Evolutionary conservation across 2,329 filamentous ascomycete genomes (phyloP).

Genomic region (Tolypocladium ovalisporum): DNA sequence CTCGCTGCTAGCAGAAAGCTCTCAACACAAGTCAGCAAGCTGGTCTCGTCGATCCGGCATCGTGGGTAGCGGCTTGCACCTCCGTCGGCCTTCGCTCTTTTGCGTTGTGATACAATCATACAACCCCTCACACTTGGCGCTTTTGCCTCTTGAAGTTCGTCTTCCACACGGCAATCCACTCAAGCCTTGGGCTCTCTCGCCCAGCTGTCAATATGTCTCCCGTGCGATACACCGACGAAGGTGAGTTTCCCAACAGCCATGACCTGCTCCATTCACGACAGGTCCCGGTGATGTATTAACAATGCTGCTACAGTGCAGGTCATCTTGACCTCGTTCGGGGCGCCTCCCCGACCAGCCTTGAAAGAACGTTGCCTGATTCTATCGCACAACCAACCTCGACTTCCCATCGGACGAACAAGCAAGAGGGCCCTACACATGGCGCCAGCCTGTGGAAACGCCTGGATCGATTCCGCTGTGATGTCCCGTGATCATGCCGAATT

Average conservation of each 20-base stretch:
- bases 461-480: conserved; percentile 62
- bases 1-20: neutral
- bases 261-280: neutral
- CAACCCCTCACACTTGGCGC: neutral
- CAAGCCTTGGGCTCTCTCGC: neutral
- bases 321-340: conserved; percentile 14
- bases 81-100: neutral
- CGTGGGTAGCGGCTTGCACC: neutral
- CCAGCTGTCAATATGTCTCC: neutral
- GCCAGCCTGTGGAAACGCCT: conserved; percentile 43
- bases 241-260: neutral
- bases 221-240: neutral
- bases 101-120: neutral
- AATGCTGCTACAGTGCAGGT: conserved; percentile 16
- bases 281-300: neutral
- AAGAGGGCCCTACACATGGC: conserved; percentile 21
- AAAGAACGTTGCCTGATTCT: conserved; percentile 19
- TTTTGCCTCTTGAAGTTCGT: neutral
- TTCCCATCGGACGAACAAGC: conserved; percentile 33
- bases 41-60: neutral
- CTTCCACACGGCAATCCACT: neutral
- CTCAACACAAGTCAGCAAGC: neutral
- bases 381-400: conserved; percentile 14
- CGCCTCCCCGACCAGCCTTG: conserved; percentile 9
- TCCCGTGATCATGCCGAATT: conserved; percentile 56